Evolutionary conservation across 208 protist genomes (phyloP), one percentile per base, ranked within the genome.

Genomic region (Acanthamoeba castellanii): DNA sequence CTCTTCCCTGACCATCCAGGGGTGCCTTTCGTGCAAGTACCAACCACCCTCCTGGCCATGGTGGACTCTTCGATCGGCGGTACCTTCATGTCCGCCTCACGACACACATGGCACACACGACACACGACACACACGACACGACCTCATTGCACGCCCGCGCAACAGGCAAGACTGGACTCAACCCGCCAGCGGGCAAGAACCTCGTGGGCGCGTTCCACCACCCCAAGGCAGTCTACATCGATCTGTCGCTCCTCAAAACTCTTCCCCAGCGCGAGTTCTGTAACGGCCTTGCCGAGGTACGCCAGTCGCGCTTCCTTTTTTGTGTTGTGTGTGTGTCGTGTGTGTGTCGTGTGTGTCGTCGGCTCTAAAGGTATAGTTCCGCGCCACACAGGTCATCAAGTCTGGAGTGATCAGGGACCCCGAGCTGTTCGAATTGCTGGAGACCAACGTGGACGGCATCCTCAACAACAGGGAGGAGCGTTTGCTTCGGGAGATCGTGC

Each of bases 201-300:
- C 94, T 98, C 9, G 95, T 98, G 27, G 98, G 98, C 85, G 97
- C 98, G 20, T 98, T 98, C 94, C 98, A 98, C 93, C 98, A 98
- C 76, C 98, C 98, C 6, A 8, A n/a, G 52, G 57, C 88, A 55
- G 96, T 98, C 57, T 97, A 97, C 94, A 95, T 97, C 30, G 96
- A 98, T 88, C 55, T 97, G 6, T 37, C 50, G 52, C 89, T 98
- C 55, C 95, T 98, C 4, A 34, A 55, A 22, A 95, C 96, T 22
- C 85, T 98, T 5, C 96, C 97, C 18, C 22, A 89, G 34, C 92
- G 98, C 22, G 95, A 98, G 88, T 57, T 98, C 30, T 95, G 22
- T 50, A 98, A 98, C 74, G 98, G 97, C n/a, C 95, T 98, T 70
- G 98, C 97, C 22, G 98, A 97, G 82, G 88, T 95, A 6, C 72